phyloP scores from a whole-genome alignment of 2,329 filamentous ascomycete species.

The Talaromyces atroroseus region DNA sequence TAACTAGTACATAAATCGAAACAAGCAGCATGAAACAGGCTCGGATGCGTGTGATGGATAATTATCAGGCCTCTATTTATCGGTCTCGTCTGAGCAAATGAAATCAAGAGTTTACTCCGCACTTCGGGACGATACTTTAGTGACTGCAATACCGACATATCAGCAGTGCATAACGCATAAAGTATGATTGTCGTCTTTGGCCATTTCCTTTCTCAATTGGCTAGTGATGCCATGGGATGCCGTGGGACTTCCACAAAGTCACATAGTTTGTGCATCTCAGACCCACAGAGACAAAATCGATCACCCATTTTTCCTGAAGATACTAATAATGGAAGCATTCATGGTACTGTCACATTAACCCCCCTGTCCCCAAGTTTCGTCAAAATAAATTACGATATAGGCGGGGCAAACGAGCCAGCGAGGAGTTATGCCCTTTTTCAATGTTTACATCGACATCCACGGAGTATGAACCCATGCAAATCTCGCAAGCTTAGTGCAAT shows the following conservation, averaged over 20 bases:
- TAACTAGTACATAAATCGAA: background rate
- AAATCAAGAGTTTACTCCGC: background rate
- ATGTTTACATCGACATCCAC: too few species aligned
- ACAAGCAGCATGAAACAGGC: background rate
- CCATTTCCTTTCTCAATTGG: background rate
- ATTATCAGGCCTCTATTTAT: background rate
- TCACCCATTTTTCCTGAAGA: slow-evolving; percentile 13
- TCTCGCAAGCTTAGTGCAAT: background rate
- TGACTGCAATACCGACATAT: background rate
- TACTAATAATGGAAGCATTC: slow-evolving; percentile 13
- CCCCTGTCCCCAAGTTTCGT: background rate
- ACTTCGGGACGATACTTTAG: background rate
- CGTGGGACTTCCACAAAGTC: background rate
- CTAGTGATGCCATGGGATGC: background rate
- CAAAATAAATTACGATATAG: background rate
- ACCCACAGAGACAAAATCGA: slow-evolving; percentile 1
- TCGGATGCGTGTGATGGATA: background rate
- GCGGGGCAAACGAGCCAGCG: background rate
- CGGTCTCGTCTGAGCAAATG: background rate
- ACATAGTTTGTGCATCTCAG: background rate
- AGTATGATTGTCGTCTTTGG: background rate
- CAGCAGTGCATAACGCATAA: background rate
- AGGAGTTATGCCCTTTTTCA: background rate
- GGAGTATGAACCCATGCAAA: background rate
- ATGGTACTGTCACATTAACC: background rate